Base-by-base conservation (phyloP, 192 early-diverging fungal genomes). In the Chytriomyces sp. region DNA sequence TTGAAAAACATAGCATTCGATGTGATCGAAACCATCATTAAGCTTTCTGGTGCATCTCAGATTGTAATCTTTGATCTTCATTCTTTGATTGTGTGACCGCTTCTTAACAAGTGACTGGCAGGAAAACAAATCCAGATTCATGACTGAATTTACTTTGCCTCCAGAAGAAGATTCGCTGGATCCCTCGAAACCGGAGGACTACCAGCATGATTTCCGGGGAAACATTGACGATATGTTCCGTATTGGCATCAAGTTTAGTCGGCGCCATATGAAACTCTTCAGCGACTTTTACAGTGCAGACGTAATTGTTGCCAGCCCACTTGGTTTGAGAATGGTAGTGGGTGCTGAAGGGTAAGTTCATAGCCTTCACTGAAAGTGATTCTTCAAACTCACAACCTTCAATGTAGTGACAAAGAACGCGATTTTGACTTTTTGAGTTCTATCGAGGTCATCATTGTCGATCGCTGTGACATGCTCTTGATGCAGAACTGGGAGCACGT, bases 401-500 rank as follows among this genome's bases (percentile, higher is more conserved):
- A 10, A 19, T 28, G 1, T 69, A 90, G 90, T 30, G 94, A 94
- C 54, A 92, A 92, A 82, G 65, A 55, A 2, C 65, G 65, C 17
- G 65, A 68, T 55, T 68, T 56, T 22, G 98, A 99, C 78, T 98
- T 91, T 77, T 78, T 99, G 40, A 92, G 94, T 7, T 96, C 94
- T 0, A 92, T 99, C 41, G 95, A 99, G 68, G 67, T 98, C 28
- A 79, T 95, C 0, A 89, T 99, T 59, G 70, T 96, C 12, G 95
- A 98, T 76, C 89, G 91, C 69, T 85, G 91, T 38, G 91, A 96
- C 44, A 83, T 90, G 49, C 80, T 98, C 67, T 74, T 95, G 69
- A 98, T 96, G 96, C 98, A 99, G 73, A 99, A 98, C 85, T 99
- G 96, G 96, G 96, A 99, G 67, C 95, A 99, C 69, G 80, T 97